A percentile compares a stretch with the other conserved stretches of the same genome.
Evolutionary conservation across 352 stramenopile species (phyloP).

Genomic region (Phytopythium delawarense): DNA sequence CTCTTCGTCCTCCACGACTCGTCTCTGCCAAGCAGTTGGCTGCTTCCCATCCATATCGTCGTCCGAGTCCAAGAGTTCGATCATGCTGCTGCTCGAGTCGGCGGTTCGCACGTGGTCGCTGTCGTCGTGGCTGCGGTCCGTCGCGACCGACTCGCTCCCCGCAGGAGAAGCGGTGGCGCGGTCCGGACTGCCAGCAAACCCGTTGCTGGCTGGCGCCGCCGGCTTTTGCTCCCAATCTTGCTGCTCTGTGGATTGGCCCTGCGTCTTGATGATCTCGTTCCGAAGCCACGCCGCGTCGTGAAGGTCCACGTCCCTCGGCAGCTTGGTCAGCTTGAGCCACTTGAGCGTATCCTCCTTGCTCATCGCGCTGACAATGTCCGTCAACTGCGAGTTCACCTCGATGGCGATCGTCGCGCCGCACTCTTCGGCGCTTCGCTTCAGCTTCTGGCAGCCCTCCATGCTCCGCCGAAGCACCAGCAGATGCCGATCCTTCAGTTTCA

Average conservation of each 20-base stretch:
- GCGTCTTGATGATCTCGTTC: conserved; percentile 63
- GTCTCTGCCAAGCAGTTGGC: neutral
- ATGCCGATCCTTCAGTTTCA: conserved; percentile 54
- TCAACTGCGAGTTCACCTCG: conserved; percentile 71
- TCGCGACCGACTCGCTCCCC: conserved; percentile 14
- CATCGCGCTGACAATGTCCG: conserved; percentile 77
- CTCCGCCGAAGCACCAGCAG: conserved; percentile 68
- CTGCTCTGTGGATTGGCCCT: conserved; percentile 14
- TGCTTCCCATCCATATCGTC: conserved; percentile 20
- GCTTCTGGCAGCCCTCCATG: conserved; percentile 62
- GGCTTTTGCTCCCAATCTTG: neutral
- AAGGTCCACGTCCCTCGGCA: conserved; percentile 66
- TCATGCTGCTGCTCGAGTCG: conserved; percentile 39
- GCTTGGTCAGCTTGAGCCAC: conserved; percentile 65
- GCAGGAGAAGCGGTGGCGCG: conserved; percentile 4
- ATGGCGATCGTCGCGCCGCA: conserved; percentile 70
- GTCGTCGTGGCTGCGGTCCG: conserved; percentile 16
- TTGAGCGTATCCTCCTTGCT: conserved; percentile 46
- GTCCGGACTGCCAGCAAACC: conserved; percentile 2
- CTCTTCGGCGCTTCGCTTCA: conserved; percentile 53
- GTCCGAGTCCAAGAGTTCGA: conserved; percentile 60
- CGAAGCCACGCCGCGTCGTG: conserved; percentile 68
- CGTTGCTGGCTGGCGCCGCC: neutral
- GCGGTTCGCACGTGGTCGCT: neutral
- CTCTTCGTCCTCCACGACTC: conserved; percentile 7